Conservation (phyloP, 148 eudicot genomes). For the Oxyria digyna region DNA sequence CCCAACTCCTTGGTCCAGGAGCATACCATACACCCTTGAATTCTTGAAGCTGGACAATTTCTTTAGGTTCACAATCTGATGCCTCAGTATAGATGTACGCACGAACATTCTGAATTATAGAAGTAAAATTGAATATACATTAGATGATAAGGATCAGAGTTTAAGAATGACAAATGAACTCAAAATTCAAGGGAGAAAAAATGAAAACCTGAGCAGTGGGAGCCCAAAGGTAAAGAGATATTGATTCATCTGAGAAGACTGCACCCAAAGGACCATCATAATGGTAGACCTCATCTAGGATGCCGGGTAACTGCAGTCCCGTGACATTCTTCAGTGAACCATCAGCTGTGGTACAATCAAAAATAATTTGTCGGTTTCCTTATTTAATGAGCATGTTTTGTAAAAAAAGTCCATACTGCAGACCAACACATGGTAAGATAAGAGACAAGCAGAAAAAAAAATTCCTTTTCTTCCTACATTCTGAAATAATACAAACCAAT, state of each 20-base stretch:
- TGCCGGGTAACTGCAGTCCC: conserved; percentile 88
- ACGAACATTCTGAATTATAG: conserved; percentile 40
- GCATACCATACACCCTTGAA: conserved; percentile 70
- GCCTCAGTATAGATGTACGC: conserved; percentile 48
- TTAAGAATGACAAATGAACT: neutral
- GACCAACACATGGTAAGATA: conserved; percentile 18
- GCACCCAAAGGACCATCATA: conserved; percentile 88
- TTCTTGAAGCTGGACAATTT: conserved; percentile 57
- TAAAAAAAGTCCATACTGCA: conserved; percentile 6
- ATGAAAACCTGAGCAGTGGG: conserved; percentile 85
- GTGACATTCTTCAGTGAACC: conserved; percentile 47
- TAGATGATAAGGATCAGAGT: neutral
- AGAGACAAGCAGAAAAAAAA: neutral
- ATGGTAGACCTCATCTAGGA: conserved; percentile 72
- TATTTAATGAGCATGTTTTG: conserved; percentile 8
- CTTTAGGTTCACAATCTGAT: conserved; percentile 37
- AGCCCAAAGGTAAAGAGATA: conserved; percentile 84
- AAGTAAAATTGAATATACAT: neutral
- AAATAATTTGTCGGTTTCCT: neutral
- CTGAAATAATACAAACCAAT: neutral
- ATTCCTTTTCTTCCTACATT: neutral
- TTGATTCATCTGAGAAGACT: conserved; percentile 43
- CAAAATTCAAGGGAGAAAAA: conserved; percentile 2
- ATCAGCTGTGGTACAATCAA: conserved; percentile 26
- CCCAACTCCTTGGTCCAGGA: conserved; percentile 70